Evolutionary conservation across 768 basidiomycete genomes (phyloP).

Genomic region (Termitomyces sp.): DNA sequence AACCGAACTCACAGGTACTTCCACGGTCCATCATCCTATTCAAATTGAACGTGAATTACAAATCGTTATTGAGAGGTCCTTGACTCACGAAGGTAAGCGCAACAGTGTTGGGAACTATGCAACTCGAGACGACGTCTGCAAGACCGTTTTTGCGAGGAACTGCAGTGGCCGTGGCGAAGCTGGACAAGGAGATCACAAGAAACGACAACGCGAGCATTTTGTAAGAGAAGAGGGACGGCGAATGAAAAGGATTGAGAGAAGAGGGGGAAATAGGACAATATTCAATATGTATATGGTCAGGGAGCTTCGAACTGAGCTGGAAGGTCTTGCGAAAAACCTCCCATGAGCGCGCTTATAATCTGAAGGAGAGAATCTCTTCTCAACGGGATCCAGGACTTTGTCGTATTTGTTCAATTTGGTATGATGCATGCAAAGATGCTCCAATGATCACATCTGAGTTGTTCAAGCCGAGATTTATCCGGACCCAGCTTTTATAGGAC

Average conservation of each 20-base stretch:
- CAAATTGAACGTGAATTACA: not conserved
- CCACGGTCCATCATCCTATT: slow-evolving; percentile 18
- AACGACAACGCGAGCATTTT: not conserved
- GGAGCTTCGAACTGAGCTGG: no score
- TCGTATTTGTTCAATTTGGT: not conserved
- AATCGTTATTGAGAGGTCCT: not conserved
- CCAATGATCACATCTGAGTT: not conserved
- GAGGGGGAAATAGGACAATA: not conserved
- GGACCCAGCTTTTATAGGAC: not conserved
- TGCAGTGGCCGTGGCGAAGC: not conserved
- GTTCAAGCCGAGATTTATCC: not conserved
- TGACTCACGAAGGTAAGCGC: slow-evolving; percentile 29
- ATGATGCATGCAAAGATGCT: not conserved
- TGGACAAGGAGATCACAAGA: not conserved
- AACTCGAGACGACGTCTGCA: slow-evolving; percentile 25
- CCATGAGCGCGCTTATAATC: not conserved
- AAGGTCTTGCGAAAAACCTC: no score
- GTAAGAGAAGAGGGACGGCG: not conserved
- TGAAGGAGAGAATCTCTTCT: not conserved
- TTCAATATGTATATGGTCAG: no score
- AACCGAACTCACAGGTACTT: slow-evolving; percentile 9
- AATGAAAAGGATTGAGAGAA: not conserved
- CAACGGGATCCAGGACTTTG: not conserved
- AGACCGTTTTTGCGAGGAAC: slow-evolving; percentile 9
- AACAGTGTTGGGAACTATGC: slow-evolving; percentile 25